Conservation (phyloP, 2,329 filamentous ascomycete species). For the Paecilomyces fulvus region DNA sequence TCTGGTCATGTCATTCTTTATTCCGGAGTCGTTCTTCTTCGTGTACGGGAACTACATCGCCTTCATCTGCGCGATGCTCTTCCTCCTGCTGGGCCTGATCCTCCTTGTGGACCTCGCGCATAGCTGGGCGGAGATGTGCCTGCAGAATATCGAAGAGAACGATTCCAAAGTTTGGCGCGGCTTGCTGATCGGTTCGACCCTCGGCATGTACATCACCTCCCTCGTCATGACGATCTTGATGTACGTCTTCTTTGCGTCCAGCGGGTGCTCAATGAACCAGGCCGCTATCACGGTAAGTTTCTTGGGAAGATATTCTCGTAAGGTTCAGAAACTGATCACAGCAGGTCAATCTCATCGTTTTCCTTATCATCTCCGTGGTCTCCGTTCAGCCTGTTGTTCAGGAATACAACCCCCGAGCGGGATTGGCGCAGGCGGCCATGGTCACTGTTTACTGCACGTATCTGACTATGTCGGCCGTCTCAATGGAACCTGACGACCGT, state of each 20-base stretch:
- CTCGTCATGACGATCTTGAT: slow-evolving; percentile 92
- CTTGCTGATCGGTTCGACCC: slow-evolving; percentile 80
- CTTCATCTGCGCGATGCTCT: slow-evolving; percentile 79
- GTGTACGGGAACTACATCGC: slow-evolving; percentile 94
- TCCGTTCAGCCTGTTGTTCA: slow-evolving; percentile 88
- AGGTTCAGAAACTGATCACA: slow-evolving; percentile 9
- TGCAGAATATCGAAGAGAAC: slow-evolving; percentile 82
- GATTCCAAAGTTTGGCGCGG: slow-evolving; percentile 80
- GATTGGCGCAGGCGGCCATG: slow-evolving; percentile 94
- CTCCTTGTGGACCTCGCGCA: slow-evolving; percentile 92
- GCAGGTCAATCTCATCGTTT: slow-evolving; percentile 73
- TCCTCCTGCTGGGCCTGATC: slow-evolving; percentile 85
- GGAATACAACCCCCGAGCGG: slow-evolving; percentile 84
- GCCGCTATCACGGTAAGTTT: slow-evolving; percentile 67
- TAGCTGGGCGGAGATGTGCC: slow-evolving; percentile 93
- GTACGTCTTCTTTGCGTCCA: slow-evolving; percentile 88
- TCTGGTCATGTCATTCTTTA: slow-evolving; percentile 87
- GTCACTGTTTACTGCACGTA: slow-evolving; percentile 98
- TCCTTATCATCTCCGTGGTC: slow-evolving; percentile 69
- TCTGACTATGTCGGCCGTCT: slow-evolving; percentile 93
- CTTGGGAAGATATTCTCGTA: slow-evolving; percentile 1
- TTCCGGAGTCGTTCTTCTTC: slow-evolving; percentile 89
- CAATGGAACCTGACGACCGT: slow-evolving; percentile 94
- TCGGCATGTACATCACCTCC: slow-evolving; percentile 87
- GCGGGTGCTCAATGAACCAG: slow-evolving; percentile 89